Conservation (phyloP, 805 yeast genomes). For the Danielia reshetovae region DNA sequence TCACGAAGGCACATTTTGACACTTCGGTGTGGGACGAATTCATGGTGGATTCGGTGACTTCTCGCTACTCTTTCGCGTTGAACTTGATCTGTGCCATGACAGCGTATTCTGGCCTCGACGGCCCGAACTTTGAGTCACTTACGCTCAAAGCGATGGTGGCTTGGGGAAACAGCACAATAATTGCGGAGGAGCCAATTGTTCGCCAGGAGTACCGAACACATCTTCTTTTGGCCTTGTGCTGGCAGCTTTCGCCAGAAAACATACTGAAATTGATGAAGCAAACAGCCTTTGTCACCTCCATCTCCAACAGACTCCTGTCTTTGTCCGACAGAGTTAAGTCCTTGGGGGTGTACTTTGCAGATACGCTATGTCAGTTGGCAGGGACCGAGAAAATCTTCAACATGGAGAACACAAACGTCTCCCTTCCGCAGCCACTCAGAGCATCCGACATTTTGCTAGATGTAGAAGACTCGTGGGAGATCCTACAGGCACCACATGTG, state of each 20-base stretch:
- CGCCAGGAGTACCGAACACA: slow-evolving; percentile 49
- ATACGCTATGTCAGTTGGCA: slow-evolving; percentile 36
- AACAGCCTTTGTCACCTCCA: slow-evolving; percentile 41
- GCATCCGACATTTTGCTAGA: slow-evolving; percentile 1
- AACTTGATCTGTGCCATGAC: slow-evolving; percentile 10
- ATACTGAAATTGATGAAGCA: slow-evolving; percentile 30
- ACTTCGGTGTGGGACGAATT: slow-evolving; percentile 17
- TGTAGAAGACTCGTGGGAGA: slow-evolving; percentile 19
- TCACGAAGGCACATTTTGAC: slow-evolving; percentile 14
- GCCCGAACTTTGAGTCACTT: not conserved
- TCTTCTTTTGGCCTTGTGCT: slow-evolving; percentile 37
- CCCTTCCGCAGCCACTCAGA: not conserved
- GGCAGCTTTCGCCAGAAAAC: slow-evolving; percentile 12
- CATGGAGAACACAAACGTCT: slow-evolving; percentile 16
- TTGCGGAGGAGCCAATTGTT: slow-evolving; percentile 37
- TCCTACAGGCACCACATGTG: slow-evolving; percentile 13
- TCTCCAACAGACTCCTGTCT: slow-evolving; percentile 55
- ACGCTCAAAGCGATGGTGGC: slow-evolving; percentile 2
- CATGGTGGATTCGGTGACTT: slow-evolving; percentile 17
- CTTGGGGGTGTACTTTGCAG: slow-evolving; percentile 58
- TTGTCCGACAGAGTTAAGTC: slow-evolving; percentile 42
- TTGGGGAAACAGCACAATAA: slow-evolving; percentile 30
- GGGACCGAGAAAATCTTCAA: slow-evolving; percentile 30
- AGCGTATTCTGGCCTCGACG: not conserved
- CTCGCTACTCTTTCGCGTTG: slow-evolving; percentile 10